Evolutionary conservation across 805 yeast genomes (phyloP), one percentile per base, ranked within the genome.

Genomic region (Barnettozyma botsteinii): DNA sequence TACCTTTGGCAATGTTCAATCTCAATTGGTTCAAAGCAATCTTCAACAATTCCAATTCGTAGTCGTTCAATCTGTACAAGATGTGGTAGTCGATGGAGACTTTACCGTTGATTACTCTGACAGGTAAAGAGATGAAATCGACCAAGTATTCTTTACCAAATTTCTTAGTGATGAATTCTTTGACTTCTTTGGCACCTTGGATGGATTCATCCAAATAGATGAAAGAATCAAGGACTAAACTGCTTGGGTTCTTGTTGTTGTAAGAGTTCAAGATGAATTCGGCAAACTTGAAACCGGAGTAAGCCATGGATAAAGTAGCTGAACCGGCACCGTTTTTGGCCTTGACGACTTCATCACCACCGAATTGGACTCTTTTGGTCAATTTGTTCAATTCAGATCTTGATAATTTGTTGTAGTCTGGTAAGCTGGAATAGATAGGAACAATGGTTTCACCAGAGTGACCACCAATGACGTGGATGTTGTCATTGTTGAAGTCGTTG

Each of bases 271-370:
- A 35, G 22, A 40, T 22, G 15, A 40, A 40, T 55, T 76, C 80
- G 23, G 88, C 84, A 60, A 87, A 83, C 52, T 81, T 74, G 70
- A 75, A 85, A 26, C 95, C 96, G 26, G 96, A 96, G 55, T 80
- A 83, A 9, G 97, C 97, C 97, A 89, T 91, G 23, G 95, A 85
- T 51, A 89, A 72, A 27, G 98, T 89, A 42, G 97, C 97, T 35
- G 96, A 85, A 30, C 97, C 97, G 38, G 81, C 81, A 49, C 97
- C 97, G 55, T 85, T 82, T 70, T 89, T 89, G 41, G 97, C 97
- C 68, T 84, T 72, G 49, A 89, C 98, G 35, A 89, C 95, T 66
- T 91, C 97, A 61, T 89, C 98, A 60, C 98, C 98, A 47, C 95
- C 95, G 54, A 83, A 88, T 69, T 89, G 97, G 52, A 89, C 89